Evolutionary conservation across 2,329 filamentous ascomycete genomes (phyloP), one percentile per base, ranked within the genome.

Genomic region (Aureobasidium pullulans): DNA sequence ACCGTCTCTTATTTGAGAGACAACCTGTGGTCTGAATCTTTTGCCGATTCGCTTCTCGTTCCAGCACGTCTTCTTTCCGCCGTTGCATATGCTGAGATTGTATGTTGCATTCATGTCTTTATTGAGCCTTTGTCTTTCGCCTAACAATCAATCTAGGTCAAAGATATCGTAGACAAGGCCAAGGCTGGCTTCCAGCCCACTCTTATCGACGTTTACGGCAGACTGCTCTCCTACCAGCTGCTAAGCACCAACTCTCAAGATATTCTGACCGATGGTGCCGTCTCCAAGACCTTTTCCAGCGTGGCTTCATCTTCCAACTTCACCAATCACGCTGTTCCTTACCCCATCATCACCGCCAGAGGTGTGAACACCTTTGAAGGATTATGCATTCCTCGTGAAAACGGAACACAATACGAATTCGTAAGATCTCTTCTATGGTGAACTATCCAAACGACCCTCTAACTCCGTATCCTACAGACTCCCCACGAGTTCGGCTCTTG

Each of bases 401-500:
- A 86, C 70, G 80, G 81, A 13, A 84, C 84, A 49, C 78, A 84
- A 28, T 88, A 81, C 65, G 86, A 88, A 65, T 56, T 44, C 2
- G 49, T 40, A 42, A 1, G 32, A 31, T 7, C 7, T 16, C 23
- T 36, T 15, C 3, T 29, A n/a, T 31, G 5, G 23, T 40, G 11
- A n/a, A 5, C 36, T 23, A 23, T 4, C 3, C 23, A 23, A 23
- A 15, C n/a, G 13, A 4, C 4, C 23, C n/a, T 13, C 49, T 52
- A 28, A 52, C n/a, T 31, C 37, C 6, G 23, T 11, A 31, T 42
- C 15, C 19, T 16, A 40, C 83, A 88, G 70, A 79, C 77, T 62
- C 84, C 86, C 1, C 87, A 79, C 71, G 85, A 88, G 69, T 82
- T 87, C 62, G 86, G 86, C 62, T 80, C 78, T 16, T 87, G 80